phyloP scores from a whole-genome alignment of 176 grass and related monocot species.

The Oryza longistaminata region DNA sequence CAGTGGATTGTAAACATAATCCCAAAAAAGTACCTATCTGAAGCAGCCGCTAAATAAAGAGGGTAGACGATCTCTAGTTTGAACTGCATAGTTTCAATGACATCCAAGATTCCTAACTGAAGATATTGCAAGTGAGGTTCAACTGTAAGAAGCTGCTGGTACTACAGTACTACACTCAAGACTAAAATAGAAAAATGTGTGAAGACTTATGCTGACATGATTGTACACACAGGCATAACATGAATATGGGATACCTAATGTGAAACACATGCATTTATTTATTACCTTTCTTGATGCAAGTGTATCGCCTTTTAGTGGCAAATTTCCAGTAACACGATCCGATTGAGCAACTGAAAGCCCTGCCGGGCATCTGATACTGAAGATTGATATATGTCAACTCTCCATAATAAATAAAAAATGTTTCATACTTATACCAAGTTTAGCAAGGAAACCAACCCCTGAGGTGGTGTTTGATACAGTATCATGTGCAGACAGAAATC shows the following conservation, averaged over 20 bases:
- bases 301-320: constrained; percentile 67
- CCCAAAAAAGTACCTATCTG: constrained; percentile 66
- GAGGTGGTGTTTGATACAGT: constrained; percentile 75
- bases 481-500: constrained; percentile 82
- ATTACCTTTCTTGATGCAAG: constrained; percentile 78
- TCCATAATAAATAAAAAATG: neutral
- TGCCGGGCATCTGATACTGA: constrained; percentile 66
- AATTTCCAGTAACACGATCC: constrained; percentile 77
- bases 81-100: constrained; percentile 84
- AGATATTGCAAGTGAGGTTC: constrained; percentile 20
- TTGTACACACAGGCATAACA: neutral
- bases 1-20: constrained; percentile 5
- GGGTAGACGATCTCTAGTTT: constrained; percentile 71
- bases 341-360: constrained; percentile 79
- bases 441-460: constrained; percentile 59
- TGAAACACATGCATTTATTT: neutral
- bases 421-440: constrained; percentile 10
- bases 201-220: constrained; percentile 5
- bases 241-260: neutral
- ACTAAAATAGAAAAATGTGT: neutral
- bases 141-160: constrained; percentile 22
- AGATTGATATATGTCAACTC: constrained; percentile 29
- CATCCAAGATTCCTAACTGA: constrained; percentile 89
- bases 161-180: constrained; percentile 13
- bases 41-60: constrained; percentile 77